Conservation (phyloP, 2,329 filamentous ascomycete genomes). For the Annulohypoxylon truncatum region DNA sequence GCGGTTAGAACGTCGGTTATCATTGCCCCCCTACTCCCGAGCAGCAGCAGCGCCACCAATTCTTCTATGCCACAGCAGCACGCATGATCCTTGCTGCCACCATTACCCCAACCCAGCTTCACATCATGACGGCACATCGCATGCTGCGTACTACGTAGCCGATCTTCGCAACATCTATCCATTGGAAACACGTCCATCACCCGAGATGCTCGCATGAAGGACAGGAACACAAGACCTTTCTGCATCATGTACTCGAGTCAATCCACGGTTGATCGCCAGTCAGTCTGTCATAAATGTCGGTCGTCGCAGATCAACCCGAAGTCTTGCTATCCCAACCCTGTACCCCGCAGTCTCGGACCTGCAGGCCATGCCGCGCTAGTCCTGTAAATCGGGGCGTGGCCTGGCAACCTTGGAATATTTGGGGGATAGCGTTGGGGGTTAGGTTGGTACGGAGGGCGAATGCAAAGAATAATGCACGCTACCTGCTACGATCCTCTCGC, state of each 20-base stretch:
- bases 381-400: conserved; percentile 29
- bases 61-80: conserved; percentile 40
- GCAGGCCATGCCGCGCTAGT: conserved; percentile 37
- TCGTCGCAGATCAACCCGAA: conserved; percentile 37
- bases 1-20: conserved; percentile 30
- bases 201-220: conserved; percentile 31
- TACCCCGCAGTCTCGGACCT: conserved; percentile 42
- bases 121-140: conserved; percentile 40
- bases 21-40: conserved; percentile 20
- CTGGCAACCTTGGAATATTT: neutral
- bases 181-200: conserved; percentile 40
- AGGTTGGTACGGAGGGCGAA: conserved; percentile 11
- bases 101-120: conserved; percentile 43
- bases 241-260: conserved; percentile 33
- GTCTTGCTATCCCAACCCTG: conserved; percentile 28
- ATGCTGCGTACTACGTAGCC: conserved; percentile 33
- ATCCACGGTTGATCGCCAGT: conserved; percentile 28
- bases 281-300: conserved; percentile 30
- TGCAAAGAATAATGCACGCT: conserved; percentile 33
- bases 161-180: conserved; percentile 28
- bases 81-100: conserved; percentile 39
- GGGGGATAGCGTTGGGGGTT: conserved; percentile 12
- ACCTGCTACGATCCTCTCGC: conserved; percentile 22
- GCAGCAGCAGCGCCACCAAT: conserved; percentile 30
- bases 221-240: conserved; percentile 34